A percentile compares a stretch with the other conserved stretches of the same genome.
Conservation (phyloP, 2,329 filamentous ascomycete genomes). For the Xylaria hypoxylon region DNA sequence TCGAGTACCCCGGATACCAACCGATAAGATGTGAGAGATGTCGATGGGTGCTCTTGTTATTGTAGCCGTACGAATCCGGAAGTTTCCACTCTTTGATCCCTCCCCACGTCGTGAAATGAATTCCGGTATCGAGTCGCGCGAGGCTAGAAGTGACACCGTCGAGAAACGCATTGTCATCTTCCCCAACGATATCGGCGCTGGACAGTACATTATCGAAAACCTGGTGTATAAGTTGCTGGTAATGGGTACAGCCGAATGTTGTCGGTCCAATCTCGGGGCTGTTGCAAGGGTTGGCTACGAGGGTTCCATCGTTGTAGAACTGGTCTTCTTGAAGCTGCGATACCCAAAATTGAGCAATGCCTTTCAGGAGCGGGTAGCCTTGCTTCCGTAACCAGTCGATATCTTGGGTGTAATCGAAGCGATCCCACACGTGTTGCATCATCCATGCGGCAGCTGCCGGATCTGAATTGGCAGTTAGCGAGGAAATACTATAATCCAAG, state of each 20-base stretch:
- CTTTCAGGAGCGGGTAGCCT: conserved; percentile 66
- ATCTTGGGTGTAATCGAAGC: conserved; percentile 65
- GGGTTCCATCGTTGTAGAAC: conserved; percentile 62
- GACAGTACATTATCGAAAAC: conserved; percentile 55
- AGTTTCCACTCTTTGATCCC: conserved; percentile 54
- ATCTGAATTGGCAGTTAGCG: conserved; percentile 41
- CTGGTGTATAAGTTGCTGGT: conserved; percentile 63
- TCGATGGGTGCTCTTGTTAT: conserved; percentile 50
- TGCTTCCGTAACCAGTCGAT: conserved; percentile 57
- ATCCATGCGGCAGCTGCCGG: conserved; percentile 67
- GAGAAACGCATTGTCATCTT: conserved; percentile 50
- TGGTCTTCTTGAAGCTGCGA: conserved; percentile 63
- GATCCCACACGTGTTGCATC: conserved; percentile 69
- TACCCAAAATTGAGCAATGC: conserved; percentile 67
- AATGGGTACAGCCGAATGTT: conserved; percentile 66
- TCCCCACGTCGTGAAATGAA: conserved; percentile 49
- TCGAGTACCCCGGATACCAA: conserved; percentile 65
- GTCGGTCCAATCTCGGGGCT: conserved; percentile 68
- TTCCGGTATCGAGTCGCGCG: conserved; percentile 48
- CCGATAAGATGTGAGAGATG: conserved; percentile 68
- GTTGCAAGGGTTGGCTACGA: conserved; percentile 69
- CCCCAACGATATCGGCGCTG: conserved; percentile 41
- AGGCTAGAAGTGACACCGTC: conserved; percentile 56
- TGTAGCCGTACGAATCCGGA: conserved; percentile 48
- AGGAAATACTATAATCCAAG: background rate